Conservation (phyloP, 2,329 filamentous ascomycete genomes). For the Coniochaeta sp. region DNA sequence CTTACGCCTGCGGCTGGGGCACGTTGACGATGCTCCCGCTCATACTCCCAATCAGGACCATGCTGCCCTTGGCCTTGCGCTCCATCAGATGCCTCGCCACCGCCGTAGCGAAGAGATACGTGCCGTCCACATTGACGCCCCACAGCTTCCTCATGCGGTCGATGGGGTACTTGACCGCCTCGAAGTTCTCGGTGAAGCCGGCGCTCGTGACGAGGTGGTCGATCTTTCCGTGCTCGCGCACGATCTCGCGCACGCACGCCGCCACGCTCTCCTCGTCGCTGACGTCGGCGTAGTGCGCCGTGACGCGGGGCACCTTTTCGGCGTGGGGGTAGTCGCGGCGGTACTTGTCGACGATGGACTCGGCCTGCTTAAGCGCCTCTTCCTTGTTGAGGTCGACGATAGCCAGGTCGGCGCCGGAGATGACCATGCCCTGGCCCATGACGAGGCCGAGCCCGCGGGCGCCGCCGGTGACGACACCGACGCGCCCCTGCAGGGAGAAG, state of each 20-base stretch:
- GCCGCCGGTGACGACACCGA: conserved; percentile 82
- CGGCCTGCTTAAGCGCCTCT: conserved; percentile 72
- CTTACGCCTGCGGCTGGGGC: conserved; percentile 77
- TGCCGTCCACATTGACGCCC: conserved; percentile 89
- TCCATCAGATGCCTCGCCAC: conserved; percentile 87
- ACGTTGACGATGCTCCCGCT: conserved; percentile 90
- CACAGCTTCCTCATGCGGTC: conserved; percentile 90
- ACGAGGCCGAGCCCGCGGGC: conserved; percentile 83
- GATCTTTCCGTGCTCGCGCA: conserved; percentile 71
- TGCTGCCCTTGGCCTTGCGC: conserved; percentile 69
- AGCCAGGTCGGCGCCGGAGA: conserved; percentile 80
- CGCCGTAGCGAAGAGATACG: conserved; percentile 78
- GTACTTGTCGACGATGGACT: conserved; percentile 68
- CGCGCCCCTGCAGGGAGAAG: conserved; percentile 80
- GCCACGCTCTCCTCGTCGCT: conserved; percentile 74
- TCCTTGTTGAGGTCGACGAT: conserved; percentile 93
- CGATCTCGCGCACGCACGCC: conserved; percentile 59
- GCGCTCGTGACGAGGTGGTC: conserved; percentile 94
- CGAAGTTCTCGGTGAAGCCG: conserved; percentile 93
- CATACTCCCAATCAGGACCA: conserved; percentile 96
- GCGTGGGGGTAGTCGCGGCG: conserved; percentile 71
- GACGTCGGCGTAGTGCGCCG: conserved; percentile 86
- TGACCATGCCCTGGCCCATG: conserved; percentile 87
- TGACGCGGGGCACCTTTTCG: conserved; percentile 68
- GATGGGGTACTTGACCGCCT: conserved; percentile 83